Evolutionary conservation across 257 asterid genomes (phyloP), one percentile per base, ranked within the genome.

Genomic region (Scutellaria barbata): DNA sequence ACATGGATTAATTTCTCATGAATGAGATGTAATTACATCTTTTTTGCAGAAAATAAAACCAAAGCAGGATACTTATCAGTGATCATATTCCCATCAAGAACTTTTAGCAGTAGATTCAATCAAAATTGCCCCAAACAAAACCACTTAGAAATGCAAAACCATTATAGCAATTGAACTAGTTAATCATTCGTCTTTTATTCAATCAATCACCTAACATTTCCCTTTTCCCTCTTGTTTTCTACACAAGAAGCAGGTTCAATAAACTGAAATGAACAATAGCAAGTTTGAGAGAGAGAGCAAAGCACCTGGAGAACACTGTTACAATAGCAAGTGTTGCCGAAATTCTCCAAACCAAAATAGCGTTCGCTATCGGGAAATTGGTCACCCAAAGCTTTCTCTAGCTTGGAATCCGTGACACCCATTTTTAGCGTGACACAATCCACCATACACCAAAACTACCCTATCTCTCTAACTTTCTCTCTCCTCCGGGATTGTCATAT

Each of bases 311-410:
- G 85, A 52, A 86, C 89, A 76, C 87, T 82, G 81, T 86, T 84
- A 74, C 89, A 84, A 22, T 86, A 86, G 45, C 92, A 84, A 74
- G 89, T 86, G 73, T 86, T 86, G 8, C 92, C 92, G 63, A 82
- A 86, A 79, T 86, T 86, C 81, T 84, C 89, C 71, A 86, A 80
- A 20, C 92, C 89, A 58, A 86, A 86, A 69, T 86, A 86, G 0
- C 92, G 82, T 61, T 86, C 92, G 39, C 92, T 89, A 66, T 86
- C 87, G 22, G 92, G 92, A 50, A 86, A 86, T 10, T 84, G 89
- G 57, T 86, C 92, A 13, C 87, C 89, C 45, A 86, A 67, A 39
- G 85, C 89, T 63, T 86, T 86, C 79, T 86, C 92, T 22, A 86
- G 74, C 76, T 78, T 84, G 17, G 92, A 86, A 82, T 87, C 88